Evolutionary conservation across 352 stramenopile species (phyloP).

Genomic region (Phytophthora multivora): DNA sequence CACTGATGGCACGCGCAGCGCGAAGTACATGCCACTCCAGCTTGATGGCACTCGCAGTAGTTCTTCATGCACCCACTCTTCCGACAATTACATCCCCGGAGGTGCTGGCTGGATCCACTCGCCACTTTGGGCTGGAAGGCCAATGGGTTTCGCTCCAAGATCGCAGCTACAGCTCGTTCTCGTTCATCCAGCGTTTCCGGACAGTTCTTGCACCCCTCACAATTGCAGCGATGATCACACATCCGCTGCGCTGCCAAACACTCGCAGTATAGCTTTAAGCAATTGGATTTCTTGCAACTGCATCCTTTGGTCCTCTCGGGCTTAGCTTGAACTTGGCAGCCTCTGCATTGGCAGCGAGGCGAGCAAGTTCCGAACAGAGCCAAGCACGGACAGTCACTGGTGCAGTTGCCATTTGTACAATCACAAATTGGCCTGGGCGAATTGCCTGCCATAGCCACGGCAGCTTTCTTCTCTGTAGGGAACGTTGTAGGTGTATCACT

Average conservation of each 20-base stretch:
- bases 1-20: constrained; percentile 87
- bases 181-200: constrained; percentile 61
- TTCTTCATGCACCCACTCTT: constrained; percentile 98
- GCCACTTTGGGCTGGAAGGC: constrained; percentile 96
- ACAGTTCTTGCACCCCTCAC: constrained; percentile 83
- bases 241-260: constrained; percentile 74
- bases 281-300: constrained; percentile 98
- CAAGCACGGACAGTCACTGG: constrained; percentile 50
- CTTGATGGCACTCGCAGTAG: constrained; percentile 97
- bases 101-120: constrained; percentile 81
- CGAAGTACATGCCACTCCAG: constrained; percentile 77
- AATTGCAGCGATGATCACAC: constrained; percentile 80
- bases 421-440: constrained; percentile 29
- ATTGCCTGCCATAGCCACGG: constrained; percentile 20
- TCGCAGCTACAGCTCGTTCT: constrained; percentile 81
- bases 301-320: constrained; percentile 77
- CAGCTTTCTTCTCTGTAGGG: constrained; percentile 21
- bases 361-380: constrained; percentile 44
- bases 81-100: constrained; percentile 95
- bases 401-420: constrained; percentile 50
- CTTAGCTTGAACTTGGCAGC: constrained; percentile 39
- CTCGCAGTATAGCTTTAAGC: constrained; percentile 95
- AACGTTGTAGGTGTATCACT: constrained; percentile 13
- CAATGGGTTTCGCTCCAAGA: constrained; percentile 92
- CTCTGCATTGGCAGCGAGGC: constrained; percentile 43